These are phyloP conservation scores for Tetracladium setigerum DNA, from an alignment of 495 filamentous ascomycete genomes.

Conservation along the genomic window DNA sequence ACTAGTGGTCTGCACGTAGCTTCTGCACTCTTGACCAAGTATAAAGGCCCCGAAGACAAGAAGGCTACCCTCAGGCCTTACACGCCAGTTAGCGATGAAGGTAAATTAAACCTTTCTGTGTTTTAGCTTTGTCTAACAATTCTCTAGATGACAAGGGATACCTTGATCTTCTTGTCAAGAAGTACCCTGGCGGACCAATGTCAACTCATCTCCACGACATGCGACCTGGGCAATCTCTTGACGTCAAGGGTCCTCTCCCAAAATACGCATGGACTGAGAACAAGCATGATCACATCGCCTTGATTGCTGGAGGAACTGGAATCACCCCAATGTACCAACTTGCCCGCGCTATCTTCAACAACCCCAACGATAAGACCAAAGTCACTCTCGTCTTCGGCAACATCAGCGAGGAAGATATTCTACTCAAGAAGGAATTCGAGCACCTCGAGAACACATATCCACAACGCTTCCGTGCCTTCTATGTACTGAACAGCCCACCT, in stretches of 20 bases:
- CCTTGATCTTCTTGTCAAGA: slow-evolving; percentile 86
- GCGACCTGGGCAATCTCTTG: slow-evolving; percentile 68
- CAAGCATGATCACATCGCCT: slow-evolving; percentile 89
- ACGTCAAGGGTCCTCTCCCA: slow-evolving; percentile 89
- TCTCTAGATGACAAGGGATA: slow-evolving; percentile 56
- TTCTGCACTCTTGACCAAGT: slow-evolving; percentile 83
- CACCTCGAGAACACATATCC: slow-evolving; percentile 87
- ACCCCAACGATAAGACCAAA: slow-evolving; percentile 93
- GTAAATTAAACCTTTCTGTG: slow-evolving; percentile 33
- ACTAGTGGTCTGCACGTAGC: slow-evolving; percentile 74
- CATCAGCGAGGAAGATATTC: slow-evolving; percentile 75
- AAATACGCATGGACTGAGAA: slow-evolving; percentile 90
- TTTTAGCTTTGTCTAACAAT: neutral
- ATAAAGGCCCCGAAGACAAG: slow-evolving; percentile 64
- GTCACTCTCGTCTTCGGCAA: slow-evolving; percentile 92
- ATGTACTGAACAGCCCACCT: slow-evolving; percentile 81
- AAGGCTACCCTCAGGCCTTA: slow-evolving; percentile 88
- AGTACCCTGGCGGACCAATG: slow-evolving; percentile 87
- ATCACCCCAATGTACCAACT: slow-evolving; percentile 94
- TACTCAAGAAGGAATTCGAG: slow-evolving; percentile 75
- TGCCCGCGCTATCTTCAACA: slow-evolving; percentile 77
- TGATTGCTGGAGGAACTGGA: slow-evolving; percentile 91
- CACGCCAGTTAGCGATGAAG: slow-evolving; percentile 83
- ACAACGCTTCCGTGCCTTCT: slow-evolving; percentile 86
- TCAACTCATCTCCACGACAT: slow-evolving; percentile 78